Evolutionary conservation across 2,329 filamentous ascomycete species (phyloP).

Genomic region (Penicillium sp.): DNA sequence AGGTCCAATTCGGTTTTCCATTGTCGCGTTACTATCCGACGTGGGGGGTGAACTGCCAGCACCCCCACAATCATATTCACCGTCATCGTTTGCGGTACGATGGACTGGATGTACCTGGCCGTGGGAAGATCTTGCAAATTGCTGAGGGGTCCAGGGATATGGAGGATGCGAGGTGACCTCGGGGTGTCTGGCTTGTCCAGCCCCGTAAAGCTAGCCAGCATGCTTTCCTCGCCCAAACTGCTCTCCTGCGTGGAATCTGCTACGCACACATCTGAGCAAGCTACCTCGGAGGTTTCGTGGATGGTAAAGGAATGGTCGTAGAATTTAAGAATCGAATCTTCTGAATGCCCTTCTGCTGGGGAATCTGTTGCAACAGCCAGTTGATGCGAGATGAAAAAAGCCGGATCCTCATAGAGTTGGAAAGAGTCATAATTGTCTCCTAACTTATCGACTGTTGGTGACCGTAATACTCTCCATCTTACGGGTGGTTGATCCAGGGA

Average conservation of each 20-base stretch:
- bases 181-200: constrained; percentile 12
- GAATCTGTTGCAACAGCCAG: constrained; percentile 19
- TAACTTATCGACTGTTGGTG: constrained; percentile 5
- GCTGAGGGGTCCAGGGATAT: constrained; percentile 53
- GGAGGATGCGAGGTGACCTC: constrained; percentile 17
- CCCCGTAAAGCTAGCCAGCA: constrained; percentile 1
- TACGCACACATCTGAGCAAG: constrained; percentile 21
- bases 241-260: constrained; percentile 30
- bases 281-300: constrained; percentile 56
- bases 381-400: constrained; percentile 35
- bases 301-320: constrained; percentile 75
- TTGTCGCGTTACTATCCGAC: constrained; percentile 63
- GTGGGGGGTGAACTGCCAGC: constrained; percentile 67
- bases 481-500: constrained; percentile 16
- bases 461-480: constrained; percentile 35
- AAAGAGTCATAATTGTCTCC: constrained; percentile 14
- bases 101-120: constrained; percentile 62
- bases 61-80: constrained; percentile 79
- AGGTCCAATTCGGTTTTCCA: constrained; percentile 60
- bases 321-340: constrained; percentile 58
- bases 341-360: constrained; percentile 7
- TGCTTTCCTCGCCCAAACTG: constrained; percentile 21
- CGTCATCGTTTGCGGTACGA: constrained; percentile 77
- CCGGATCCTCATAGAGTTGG: constrained; percentile 18
- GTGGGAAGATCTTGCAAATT: constrained; percentile 70